Evolutionary conservation across 2,329 filamentous ascomycete genomes (phyloP), one percentile per base, ranked within the genome.

Genomic region (Aureobasidium musti): DNA sequence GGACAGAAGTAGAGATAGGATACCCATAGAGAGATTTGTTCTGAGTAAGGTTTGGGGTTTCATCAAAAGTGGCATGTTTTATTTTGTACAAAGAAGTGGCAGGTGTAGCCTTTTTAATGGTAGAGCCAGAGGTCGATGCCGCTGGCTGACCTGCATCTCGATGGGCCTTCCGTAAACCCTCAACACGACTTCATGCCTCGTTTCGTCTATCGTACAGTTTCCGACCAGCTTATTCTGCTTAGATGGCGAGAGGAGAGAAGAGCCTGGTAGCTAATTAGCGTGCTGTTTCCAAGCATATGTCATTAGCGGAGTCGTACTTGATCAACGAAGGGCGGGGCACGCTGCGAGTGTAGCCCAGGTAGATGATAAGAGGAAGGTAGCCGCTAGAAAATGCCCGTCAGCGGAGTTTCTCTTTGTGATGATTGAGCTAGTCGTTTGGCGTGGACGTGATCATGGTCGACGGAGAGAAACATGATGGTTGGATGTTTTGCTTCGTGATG

Each of bases 301-400:
- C 19, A 6, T 19, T 13, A 21, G 23, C 21, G 45, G 61, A 71
- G 72, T 71, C 71, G 64, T 67, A 90, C 88, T 87, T 87, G 81
- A 91, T 89, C 73, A 91, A 78, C 53, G 91, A 89, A 65, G 95
- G 95, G 77, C 91, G 88, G 47, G 95, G 95, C 79, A 94, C 90
- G 83, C 93, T 98, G 79, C 91, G 90, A 65, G 94, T 96, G 83
- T 97, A 98, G 73, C 94, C 95, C 74, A 99, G 89, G 80, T 98
- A 99, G 79, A 99, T 86, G 78, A 99, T 96, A 79, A 99, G 81
- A 74, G 95, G 95, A 67, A 99, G 87, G 81, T 98, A 99, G 79
- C 95, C 95, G 84, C 92, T 96, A 74, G 6, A 43, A 45, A 35
- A 3, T 2, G n/a, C 30, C 23, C 30, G 64, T 66, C 64, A 59